Percentiles rank a stretch among this genome's conserved stretches.
These are phyloP conservation scores for Metschnikowia lochheadii DNA, from an alignment of 805 yeast species.

Conservation along the genomic window DNA sequence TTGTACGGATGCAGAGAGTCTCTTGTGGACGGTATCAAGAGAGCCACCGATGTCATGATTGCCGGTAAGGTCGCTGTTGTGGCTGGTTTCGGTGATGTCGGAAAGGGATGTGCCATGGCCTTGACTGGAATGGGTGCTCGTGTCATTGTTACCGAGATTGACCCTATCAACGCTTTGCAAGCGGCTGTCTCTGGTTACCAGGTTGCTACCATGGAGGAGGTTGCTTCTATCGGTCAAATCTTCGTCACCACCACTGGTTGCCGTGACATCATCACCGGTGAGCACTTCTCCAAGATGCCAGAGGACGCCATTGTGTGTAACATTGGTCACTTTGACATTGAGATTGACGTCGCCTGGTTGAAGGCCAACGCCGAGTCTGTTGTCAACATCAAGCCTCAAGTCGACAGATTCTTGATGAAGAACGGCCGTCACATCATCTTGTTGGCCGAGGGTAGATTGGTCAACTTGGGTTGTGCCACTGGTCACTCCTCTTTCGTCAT, in stretches of 20 bases:
- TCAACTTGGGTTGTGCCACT: slow-evolving; percentile 99
- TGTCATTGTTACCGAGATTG: slow-evolving; percentile 94
- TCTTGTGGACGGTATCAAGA: slow-evolving; percentile 96
- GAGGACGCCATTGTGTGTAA: slow-evolving; percentile 99
- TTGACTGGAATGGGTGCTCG: slow-evolving; percentile 99
- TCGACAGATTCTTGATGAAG: slow-evolving; percentile 89
- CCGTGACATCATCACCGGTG: slow-evolving; percentile 92
- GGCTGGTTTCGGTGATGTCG: slow-evolving; percentile 99
- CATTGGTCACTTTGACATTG: slow-evolving; percentile 99
- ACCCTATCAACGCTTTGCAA: slow-evolving; percentile 98
- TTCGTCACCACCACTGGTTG: slow-evolving; percentile 99
- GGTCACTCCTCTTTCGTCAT: slow-evolving; percentile 98
- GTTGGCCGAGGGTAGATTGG: slow-evolving; percentile 98
- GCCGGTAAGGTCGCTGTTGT: slow-evolving; percentile 99
- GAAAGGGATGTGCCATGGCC: slow-evolving; percentile 99
- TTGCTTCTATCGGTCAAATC: slow-evolving; percentile 89
- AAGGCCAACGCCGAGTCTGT: slow-evolving; percentile 89
- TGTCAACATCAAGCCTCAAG: slow-evolving; percentile 98
- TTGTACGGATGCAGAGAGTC: slow-evolving; percentile 99
- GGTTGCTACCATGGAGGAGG: slow-evolving; percentile 93
- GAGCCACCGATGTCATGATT: slow-evolving; percentile 99
- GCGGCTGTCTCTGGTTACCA: slow-evolving; percentile 99
- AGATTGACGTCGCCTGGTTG: slow-evolving; percentile 98
- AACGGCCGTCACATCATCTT: slow-evolving; percentile 91
- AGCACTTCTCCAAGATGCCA: slow-evolving; percentile 89